phyloP scores from a whole-genome alignment of 805 yeast genomes.

The Kodamaea restingae region DNA sequence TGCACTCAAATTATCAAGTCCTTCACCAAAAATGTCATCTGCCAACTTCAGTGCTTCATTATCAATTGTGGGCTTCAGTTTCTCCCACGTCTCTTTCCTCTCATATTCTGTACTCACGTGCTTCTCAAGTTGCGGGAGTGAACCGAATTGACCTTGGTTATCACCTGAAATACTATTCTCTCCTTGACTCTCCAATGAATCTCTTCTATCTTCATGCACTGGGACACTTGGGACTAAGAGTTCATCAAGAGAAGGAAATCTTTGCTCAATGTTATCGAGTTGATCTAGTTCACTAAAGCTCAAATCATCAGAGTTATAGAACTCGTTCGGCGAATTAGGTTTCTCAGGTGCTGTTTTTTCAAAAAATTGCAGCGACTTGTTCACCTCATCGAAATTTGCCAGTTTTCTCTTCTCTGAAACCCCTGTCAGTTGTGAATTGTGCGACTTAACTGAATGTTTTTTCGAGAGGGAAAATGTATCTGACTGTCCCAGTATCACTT shows the following conservation, averaged over 20 bases:
- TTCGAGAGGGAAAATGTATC: slow-evolving; percentile 1
- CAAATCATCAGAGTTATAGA: slow-evolving; percentile 12
- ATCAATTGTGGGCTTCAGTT: slow-evolving; percentile 19
- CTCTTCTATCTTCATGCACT: not conserved
- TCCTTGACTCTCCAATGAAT: not conserved
- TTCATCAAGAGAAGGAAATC: slow-evolving; percentile 49
- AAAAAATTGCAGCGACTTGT: slow-evolving; percentile 2
- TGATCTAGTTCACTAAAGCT: slow-evolving; percentile 36
- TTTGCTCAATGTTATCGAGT: slow-evolving; percentile 44
- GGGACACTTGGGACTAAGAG: slow-evolving; percentile 6
- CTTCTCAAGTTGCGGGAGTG: not conserved
- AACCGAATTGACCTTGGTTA: not conserved
- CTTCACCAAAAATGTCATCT: slow-evolving; percentile 37
- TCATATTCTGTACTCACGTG: slow-evolving; percentile 16
- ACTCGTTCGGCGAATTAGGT: slow-evolving; percentile 2
- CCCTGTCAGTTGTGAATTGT: slow-evolving; percentile 6
- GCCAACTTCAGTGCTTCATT: slow-evolving; percentile 34
- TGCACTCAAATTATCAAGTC: not conserved
- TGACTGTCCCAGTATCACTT: not conserved
- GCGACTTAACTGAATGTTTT: slow-evolving; percentile 3
- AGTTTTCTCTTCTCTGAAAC: slow-evolving; percentile 3
- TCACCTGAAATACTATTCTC: not conserved
- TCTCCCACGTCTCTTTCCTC: slow-evolving; percentile 38
- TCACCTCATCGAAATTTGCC: slow-evolving; percentile 5
- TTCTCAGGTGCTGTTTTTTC: slow-evolving; percentile 1